Percentiles rank a stretch among this genome's conserved stretches.
Evolutionary conservation across 441 rosid species (phyloP).

Genomic region (Gossypium gossypioides): DNA sequence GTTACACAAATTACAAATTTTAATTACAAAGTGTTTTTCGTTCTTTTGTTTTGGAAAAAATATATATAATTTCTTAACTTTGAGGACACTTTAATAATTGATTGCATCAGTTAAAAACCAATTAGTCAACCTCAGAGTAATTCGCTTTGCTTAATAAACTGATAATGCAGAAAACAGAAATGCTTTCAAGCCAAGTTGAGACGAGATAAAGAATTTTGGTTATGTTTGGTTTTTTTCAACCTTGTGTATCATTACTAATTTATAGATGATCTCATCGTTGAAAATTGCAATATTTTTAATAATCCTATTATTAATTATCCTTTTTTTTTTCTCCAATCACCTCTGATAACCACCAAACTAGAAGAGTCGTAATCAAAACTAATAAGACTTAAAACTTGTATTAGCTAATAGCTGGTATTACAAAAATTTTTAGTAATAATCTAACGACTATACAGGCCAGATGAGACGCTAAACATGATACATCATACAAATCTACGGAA

Average conservation of each 20-base stretch:
- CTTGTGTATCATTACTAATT: no score
- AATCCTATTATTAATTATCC: neutral
- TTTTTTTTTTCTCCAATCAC: neutral
- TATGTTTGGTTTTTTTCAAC: no score
- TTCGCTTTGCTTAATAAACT: constrained; percentile 5
- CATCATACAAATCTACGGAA: constrained; percentile 13
- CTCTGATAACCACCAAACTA: neutral
- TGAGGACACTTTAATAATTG: neutral
- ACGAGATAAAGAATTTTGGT: no score
- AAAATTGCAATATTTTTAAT: no score
- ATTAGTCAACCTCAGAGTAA: neutral
- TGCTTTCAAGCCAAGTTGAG: constrained; percentile 7
- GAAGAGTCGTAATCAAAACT: neutral
- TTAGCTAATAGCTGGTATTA: neutral
- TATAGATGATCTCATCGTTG: no score
- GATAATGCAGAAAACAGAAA: constrained; percentile 2
- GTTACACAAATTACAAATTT: no score
- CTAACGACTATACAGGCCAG: constrained; percentile 16
- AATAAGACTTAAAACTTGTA: neutral
- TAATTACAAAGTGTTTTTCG: no score
- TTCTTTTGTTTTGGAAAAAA: no score
- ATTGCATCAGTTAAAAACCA: neutral
- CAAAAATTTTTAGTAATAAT: neutral
- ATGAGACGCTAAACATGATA: neutral
- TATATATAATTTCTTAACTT: neutral